Conservation (phyloP, 78 protist species). For the Dictyostelium capitatum region DNA sequence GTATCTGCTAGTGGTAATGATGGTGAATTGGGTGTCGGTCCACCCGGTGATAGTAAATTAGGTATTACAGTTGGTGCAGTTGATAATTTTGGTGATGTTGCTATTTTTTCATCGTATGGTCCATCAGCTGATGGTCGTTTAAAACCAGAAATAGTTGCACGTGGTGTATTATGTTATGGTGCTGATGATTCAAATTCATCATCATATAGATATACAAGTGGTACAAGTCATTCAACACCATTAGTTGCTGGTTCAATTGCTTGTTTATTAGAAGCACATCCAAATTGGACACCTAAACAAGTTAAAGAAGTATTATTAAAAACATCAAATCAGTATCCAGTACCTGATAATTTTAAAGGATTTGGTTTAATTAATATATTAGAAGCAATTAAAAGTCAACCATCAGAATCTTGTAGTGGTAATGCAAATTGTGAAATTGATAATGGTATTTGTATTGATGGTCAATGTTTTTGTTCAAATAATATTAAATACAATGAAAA, state of each 20-base stretch:
- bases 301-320: conserved; percentile 54
- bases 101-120: conserved; percentile 60
- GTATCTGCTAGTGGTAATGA: conserved; percentile 75
- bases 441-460: background rate
- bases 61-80: conserved; percentile 71
- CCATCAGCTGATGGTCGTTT: conserved; percentile 81
- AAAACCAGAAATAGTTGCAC: conserved; percentile 77
- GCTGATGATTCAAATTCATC: background rate
- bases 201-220: conserved; percentile 25
- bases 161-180: conserved; percentile 35
- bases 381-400: conserved; percentile 19
- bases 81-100: conserved; percentile 25
- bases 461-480: conserved; percentile 16
- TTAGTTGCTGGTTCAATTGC: conserved; percentile 77
- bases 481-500: background rate
- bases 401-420: background rate
- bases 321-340: background rate
- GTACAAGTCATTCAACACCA: conserved; percentile 79
- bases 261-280: conserved; percentile 41
- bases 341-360: conserved; percentile 39
- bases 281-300: conserved; percentile 54
- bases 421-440: background rate
- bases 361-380: conserved; percentile 41
- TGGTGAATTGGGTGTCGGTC: conserved; percentile 49
- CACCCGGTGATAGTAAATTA: conserved; percentile 46